These are phyloP conservation scores for Saturnispora besseyi DNA, from an alignment of 805 yeast genomes.

Conservation along the genomic window DNA sequence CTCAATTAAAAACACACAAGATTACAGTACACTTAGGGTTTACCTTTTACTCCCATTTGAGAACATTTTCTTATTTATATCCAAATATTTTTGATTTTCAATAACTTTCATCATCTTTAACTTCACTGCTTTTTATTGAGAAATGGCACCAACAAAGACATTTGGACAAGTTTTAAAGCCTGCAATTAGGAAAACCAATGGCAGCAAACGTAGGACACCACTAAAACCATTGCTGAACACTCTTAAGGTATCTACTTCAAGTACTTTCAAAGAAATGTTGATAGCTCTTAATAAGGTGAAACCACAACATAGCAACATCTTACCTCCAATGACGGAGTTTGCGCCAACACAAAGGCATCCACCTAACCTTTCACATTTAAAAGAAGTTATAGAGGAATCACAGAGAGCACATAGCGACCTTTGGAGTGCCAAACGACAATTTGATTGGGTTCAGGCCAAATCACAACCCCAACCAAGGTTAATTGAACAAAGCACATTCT, in stretches of 20 bases:
- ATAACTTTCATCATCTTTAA: not conserved
- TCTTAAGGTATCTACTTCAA: not conserved
- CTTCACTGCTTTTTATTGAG: not conserved
- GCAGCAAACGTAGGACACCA: not conserved
- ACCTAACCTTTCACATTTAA: slow-evolving; percentile 1
- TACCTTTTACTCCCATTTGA: too few species aligned
- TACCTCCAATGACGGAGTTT: slow-evolving; percentile 1
- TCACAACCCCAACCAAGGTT: not conserved
- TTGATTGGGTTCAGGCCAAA: slow-evolving; percentile 6
- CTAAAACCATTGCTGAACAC: not conserved
- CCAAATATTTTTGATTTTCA: not conserved
- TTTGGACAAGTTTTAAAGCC: slow-evolving; percentile 3
- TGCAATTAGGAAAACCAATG: not conserved
- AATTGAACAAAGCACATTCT: not conserved
- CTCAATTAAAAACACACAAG: too few species aligned
- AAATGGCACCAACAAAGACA: not conserved
- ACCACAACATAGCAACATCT: not conserved
- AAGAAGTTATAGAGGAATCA: slow-evolving; percentile 5
- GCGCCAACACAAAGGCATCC: slow-evolving; percentile 1
- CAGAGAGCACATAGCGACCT: not conserved
- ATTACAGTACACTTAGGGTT: too few species aligned
- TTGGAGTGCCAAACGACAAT: slow-evolving; percentile 5
- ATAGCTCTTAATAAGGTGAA: slow-evolving; percentile 1
- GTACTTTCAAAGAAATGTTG: not conserved
- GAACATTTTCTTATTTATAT: too few species aligned